Percentiles rank a stretch among this genome's conserved stretches.
Evolutionary conservation across 2,329 filamentous ascomycete species (phyloP).

Genomic region (Hypoxylon sp.): DNA sequence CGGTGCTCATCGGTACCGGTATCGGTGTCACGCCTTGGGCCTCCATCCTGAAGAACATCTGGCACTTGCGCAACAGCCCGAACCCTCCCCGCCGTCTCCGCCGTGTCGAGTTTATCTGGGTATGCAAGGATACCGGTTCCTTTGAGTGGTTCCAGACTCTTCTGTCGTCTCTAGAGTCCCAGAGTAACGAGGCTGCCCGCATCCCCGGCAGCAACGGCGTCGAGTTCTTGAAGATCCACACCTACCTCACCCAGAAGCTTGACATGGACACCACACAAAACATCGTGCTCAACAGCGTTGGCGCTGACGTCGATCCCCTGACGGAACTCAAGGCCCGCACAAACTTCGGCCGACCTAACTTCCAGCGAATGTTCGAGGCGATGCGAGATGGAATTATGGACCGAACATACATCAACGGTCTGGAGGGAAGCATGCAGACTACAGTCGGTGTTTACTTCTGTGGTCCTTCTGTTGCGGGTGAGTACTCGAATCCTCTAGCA

Average conservation of each 20-base stretch:
- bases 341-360: slow-evolving; percentile 95
- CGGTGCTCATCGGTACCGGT: slow-evolving; percentile 84
- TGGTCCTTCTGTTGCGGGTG: slow-evolving; percentile 77
- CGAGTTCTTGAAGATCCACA: slow-evolving; percentile 97
- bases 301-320: slow-evolving; percentile 84
- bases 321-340: slow-evolving; percentile 91
- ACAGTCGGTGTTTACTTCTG: slow-evolving; percentile 98
- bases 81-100: slow-evolving; percentile 90
- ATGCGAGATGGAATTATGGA: slow-evolving; percentile 91
- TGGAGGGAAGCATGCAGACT: slow-evolving; percentile 79
- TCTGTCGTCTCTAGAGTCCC: slow-evolving; percentile 86
- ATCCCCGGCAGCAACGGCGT: slow-evolving; percentile 71
- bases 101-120: slow-evolving; percentile 98
- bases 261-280: slow-evolving; percentile 94
- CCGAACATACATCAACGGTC: slow-evolving; percentile 82
- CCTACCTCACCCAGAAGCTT: slow-evolving; percentile 92
- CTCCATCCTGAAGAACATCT: slow-evolving; percentile 94
- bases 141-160: slow-evolving; percentile 99
- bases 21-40: slow-evolving; percentile 91
- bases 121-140: slow-evolving; percentile 92
- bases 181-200: slow-evolving; percentile 75
- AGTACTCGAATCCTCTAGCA: slow-evolving; percentile 40
- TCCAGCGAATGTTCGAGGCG: slow-evolving; percentile 76
- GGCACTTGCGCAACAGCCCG: slow-evolving; percentile 89
- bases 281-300: slow-evolving; percentile 95